Conservation (phyloP, 139 green algal species). For the Auxenochlorella protothecoides region DNA sequence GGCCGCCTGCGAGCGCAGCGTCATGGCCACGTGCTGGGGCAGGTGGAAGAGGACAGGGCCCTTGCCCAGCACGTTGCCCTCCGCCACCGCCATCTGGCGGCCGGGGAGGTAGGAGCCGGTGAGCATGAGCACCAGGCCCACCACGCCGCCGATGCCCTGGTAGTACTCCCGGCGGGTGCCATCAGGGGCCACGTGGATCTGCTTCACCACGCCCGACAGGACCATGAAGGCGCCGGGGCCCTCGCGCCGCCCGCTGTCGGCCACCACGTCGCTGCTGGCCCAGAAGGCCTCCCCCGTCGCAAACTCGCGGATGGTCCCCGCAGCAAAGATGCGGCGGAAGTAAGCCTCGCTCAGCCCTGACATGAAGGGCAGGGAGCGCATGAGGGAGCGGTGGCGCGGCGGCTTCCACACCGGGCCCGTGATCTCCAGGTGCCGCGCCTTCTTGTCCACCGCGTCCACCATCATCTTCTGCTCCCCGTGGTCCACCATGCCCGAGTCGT, state of each 20-base stretch:
- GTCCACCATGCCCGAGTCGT: slow-evolving; percentile 58
- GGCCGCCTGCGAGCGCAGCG: background rate
- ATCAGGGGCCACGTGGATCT: slow-evolving; percentile 1
- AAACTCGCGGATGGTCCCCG: slow-evolving; percentile 13
- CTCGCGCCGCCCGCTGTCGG: background rate
- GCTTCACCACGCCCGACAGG: slow-evolving; percentile 19
- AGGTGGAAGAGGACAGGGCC: slow-evolving; percentile 64
- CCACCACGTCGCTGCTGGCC: background rate
- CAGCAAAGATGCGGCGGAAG: slow-evolving; percentile 9
- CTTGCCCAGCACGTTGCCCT: slow-evolving; percentile 67
- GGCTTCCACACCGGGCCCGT: slow-evolving; percentile 50
- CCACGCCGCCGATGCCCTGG: slow-evolving; percentile 33
- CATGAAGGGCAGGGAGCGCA: slow-evolving; percentile 58
- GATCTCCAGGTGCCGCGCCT: slow-evolving; percentile 50
- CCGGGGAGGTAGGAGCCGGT: slow-evolving; percentile 29
- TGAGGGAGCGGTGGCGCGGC: slow-evolving; percentile 34
- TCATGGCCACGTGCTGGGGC: slow-evolving; percentile 12
- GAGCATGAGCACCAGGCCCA: slow-evolving; percentile 32
- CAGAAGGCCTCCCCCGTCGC: slow-evolving; percentile 11
- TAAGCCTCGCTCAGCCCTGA: slow-evolving; percentile 1
- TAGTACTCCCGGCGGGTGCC: slow-evolving; percentile 31
- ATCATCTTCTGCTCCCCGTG: slow-evolving; percentile 48
- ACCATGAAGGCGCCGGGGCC: slow-evolving; percentile 13
- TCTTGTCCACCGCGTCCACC: slow-evolving; percentile 41
- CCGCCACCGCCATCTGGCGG: slow-evolving; percentile 21